Evolutionary conservation across 2,329 filamentous ascomycete genomes (phyloP).

Genomic region (Dendryphion nanum): DNA sequence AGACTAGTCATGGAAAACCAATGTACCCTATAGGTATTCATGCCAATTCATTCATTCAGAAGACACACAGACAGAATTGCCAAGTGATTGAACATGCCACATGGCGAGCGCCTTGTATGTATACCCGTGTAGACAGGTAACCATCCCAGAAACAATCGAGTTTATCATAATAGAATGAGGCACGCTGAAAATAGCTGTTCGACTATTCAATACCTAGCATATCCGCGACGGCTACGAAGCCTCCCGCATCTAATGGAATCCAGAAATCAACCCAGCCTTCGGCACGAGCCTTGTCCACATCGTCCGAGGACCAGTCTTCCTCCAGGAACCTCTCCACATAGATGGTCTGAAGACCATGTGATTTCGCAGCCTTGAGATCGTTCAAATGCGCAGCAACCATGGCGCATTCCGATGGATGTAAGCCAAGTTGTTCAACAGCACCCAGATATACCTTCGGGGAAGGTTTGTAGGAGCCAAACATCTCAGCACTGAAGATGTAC

Average conservation of each 20-base stretch:
- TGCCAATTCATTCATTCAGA: no score
- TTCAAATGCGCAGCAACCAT: constrained; percentile 75
- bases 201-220: constrained; percentile 36
- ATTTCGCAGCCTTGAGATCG: constrained; percentile 67
- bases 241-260: constrained; percentile 46
- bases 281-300: constrained; percentile 52
- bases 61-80: no score
- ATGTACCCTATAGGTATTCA: no score
- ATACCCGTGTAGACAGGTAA: no score
- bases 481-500: constrained; percentile 63
- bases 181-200: no score
- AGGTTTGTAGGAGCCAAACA: constrained; percentile 76
- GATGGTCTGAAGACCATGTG: constrained; percentile 65
- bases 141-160: no score
- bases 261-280: constrained; percentile 62
- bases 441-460: constrained; percentile 66
- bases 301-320: constrained; percentile 58
- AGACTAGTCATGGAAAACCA: no score
- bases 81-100: no score
- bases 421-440: constrained; percentile 58
- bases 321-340: constrained; percentile 70
- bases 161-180: no score
- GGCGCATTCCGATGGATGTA: constrained; percentile 61
- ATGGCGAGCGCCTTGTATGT: no score
- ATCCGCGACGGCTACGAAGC: constrained; percentile 49